Base-by-base conservation (phyloP, 192 early-diverging fungal species). In the Neocallimastix lanati region DNA sequence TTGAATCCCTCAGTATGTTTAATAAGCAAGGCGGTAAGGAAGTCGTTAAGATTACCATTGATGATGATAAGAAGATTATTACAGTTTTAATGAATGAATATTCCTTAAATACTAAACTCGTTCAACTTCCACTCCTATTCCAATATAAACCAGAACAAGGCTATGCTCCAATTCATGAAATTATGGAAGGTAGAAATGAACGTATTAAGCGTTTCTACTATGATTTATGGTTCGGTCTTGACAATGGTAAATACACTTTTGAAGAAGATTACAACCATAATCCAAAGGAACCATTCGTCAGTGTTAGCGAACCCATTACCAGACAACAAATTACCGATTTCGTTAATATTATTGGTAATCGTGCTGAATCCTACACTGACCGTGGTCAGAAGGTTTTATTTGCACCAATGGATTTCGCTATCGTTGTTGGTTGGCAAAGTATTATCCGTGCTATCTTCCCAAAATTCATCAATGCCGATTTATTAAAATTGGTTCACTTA, bases 331-430 rank as follows among this genome's bases (percentile, higher is more conserved):
- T 94, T 83, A 84, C 87, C 80, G 91, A 93, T 77, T 95, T 95
- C 84, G 87, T 88, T 81, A 90, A 92, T 79, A 86, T 91, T 78
- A 88, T 96, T 30, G 91, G 92, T 81, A 95, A 95, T 86, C 86
- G 88, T 36, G 88, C 86, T 50, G 85, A 91, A 78, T 83, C 85
- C 76, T 92, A 87, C 79, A 87, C 87, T 78, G 92, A 93, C 33
- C 91, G 89, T 81, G 91, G 92, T 81, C 92, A 90, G 80, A 88
- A 92, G 84, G 84, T 90, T 28, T 83, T 91, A 29, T 88, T 85
- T 81, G 91, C 92, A 58, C 96, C 96, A 28, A 92, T 98, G 93
- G 94, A 96, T 86, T 96, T 95, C 86, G 94, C 93, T 78, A 98
- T 98, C 79, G 94, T 96, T 78, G 93, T 94, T 78, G 94, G 92